Evolutionary conservation across 106 monocot genomes (phyloP), one percentile per base, ranked within the genome.

Genomic region (Allium fistulosum): DNA sequence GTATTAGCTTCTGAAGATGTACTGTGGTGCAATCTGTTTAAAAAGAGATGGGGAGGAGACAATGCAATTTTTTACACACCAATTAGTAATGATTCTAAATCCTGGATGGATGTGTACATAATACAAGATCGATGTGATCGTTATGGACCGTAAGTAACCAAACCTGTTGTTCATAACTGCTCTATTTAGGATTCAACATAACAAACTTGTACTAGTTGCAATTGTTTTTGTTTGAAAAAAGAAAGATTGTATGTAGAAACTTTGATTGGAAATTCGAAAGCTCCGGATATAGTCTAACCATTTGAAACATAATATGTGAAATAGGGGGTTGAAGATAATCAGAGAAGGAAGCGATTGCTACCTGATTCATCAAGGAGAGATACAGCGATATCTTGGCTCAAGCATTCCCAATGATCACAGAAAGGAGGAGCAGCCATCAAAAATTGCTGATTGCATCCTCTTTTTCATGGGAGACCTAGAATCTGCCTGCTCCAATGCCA

Each of bases 391-490:
- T 52, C 59, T 86, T 11, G 79, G 86, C 7, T 65, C 63, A 7
- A 18, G 61, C 5, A 71, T 51, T 51, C 53, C 8, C 61, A 60
- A 28, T 17, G 26, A 55, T 28, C 53, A 22, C 7, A 62, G 50
- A 10, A 58, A 14, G 47, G 67, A 76, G 56, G 53, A 58, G 22
- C 8, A 47, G 1, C 15, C 26, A 22, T 66, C 64, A 7, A 62
- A 26, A 16, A 71, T 82, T 48, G 75, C 76, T 47, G 82, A 86
- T 37, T 67, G 73, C 4, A 75, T 86, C 49, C 72, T 86, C 37
- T 86, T 86, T 63, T 86, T 86, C 51, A 62, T 82, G 55, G 86
- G 86, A 37, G 86, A 86, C 65, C 51, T 82, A 27, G 82, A 82
- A 58, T 51, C 73, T 9, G 82, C 82, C 11, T 79, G 82, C 22